Percentiles rank a stretch among this genome's conserved stretches.
phyloP scores from a whole-genome alignment of 805 yeast species.

The Debaryomyces hansenii region DNA sequence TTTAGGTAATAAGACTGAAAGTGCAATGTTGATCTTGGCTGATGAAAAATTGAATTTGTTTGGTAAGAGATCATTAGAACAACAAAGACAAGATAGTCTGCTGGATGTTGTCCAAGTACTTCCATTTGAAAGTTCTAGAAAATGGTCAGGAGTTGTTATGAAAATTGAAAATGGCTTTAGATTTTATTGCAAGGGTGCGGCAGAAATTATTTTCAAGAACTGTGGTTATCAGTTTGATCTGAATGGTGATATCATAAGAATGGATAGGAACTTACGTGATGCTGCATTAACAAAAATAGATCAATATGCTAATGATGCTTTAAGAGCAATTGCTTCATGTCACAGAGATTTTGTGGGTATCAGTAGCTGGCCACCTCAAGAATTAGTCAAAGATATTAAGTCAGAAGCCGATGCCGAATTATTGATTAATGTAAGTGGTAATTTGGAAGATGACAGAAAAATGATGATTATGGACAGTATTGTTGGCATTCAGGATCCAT shows the following conservation, averaged over 20 bases:
- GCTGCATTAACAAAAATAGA: conserved; percentile 37
- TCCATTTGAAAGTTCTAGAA: conserved; percentile 90
- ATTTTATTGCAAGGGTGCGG: conserved; percentile 87
- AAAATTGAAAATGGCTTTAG: conserved; percentile 52
- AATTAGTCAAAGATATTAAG: conserved; percentile 24
- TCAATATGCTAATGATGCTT: conserved; percentile 70
- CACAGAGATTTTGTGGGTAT: conserved; percentile 64
- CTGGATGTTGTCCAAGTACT: conserved; percentile 60
- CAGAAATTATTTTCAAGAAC: conserved; percentile 73
- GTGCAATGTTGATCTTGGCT: conserved; percentile 77
- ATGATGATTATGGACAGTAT: conserved; percentile 56
- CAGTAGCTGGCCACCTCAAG: conserved; percentile 68
- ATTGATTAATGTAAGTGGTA: conserved; percentile 23
- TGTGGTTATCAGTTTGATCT: conserved; percentile 46
- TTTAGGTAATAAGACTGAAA: conserved; percentile 93
- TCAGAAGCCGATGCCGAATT: conserved; percentile 26
- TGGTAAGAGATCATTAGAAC: conserved; percentile 44
- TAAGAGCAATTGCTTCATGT: conserved; percentile 86
- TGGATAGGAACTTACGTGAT: conserved; percentile 30
- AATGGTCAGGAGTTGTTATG: conserved; percentile 86
- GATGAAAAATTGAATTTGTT: conserved; percentile 52
- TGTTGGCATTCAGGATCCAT: conserved; percentile 94
- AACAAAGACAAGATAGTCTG: conserved; percentile 23
- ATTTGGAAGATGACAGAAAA: conserved; percentile 21
- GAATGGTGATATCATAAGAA: conserved; percentile 24